Evolutionary conservation across 306 rosid species (phyloP).

Genomic region (Cicer pinnatifidum): DNA sequence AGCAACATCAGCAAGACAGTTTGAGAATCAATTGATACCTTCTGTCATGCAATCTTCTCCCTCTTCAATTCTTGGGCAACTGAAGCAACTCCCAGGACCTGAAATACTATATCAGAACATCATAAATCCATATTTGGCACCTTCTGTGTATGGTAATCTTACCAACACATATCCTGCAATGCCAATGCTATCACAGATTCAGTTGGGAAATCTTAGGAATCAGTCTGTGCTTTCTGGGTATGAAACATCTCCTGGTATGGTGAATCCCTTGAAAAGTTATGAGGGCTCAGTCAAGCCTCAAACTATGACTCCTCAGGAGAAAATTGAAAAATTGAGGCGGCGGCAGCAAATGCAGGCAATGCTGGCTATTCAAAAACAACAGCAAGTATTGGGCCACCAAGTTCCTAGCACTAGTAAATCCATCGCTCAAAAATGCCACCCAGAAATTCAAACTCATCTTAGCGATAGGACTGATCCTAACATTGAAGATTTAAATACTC

Average conservation of each 20-base stretch:
- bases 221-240: slow-evolving; percentile 54
- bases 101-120: slow-evolving; percentile 60
- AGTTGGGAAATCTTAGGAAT: slow-evolving; percentile 55
- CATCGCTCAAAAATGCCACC: slow-evolving; percentile 49
- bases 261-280: slow-evolving; percentile 50
- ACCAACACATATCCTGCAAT: slow-evolving; percentile 59
- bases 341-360: slow-evolving; percentile 95
- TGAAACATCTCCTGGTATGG: slow-evolving; percentile 53
- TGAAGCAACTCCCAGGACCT: slow-evolving; percentile 61
- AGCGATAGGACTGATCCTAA: slow-evolving; percentile 58
- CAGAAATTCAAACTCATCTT: slow-evolving; percentile 58
- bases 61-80: slow-evolving; percentile 56
- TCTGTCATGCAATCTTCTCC: slow-evolving; percentile 59
- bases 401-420: slow-evolving; percentile 52
- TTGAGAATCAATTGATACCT: slow-evolving; percentile 58
- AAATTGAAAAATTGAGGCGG: slow-evolving; percentile 89
- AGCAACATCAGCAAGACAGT: slow-evolving; percentile 52
- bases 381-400: slow-evolving; percentile 70
- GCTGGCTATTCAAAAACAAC: slow-evolving; percentile 92
- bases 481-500: slow-evolving; percentile 57
- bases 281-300: slow-evolving; percentile 56
- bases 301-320: slow-evolving; percentile 93
- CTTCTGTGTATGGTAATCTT: slow-evolving; percentile 57
- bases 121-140: slow-evolving; percentile 56
- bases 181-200: slow-evolving; percentile 67